phyloP scores from a whole-genome alignment of 257 asterid species.

The Echium plantagineum region DNA sequence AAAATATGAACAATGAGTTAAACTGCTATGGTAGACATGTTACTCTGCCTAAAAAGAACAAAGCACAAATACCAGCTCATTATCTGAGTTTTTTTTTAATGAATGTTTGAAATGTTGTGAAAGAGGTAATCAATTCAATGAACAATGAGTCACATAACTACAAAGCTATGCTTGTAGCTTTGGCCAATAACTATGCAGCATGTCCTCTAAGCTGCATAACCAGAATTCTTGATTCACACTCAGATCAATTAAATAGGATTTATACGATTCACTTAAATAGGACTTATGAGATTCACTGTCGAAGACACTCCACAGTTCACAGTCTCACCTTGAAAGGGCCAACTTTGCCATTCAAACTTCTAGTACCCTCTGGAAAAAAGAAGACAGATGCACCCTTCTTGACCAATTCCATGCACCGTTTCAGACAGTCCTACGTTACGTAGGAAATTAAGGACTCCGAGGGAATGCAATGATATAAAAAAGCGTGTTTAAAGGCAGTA shows the following conservation, averaged over 20 bases:
- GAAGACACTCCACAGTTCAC: not conserved
- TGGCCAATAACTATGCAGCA: not conserved
- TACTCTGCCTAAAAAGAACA: not conserved
- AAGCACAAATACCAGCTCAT: no score
- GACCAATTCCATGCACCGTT: conserved; percentile 64
- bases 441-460: conserved; percentile 5
- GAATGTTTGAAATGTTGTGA: not conserved
- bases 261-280: no score
- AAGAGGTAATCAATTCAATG: not conserved
- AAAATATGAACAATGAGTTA: not conserved
- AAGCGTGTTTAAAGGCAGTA: conserved; percentile 4
- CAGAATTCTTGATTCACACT: not conserved
- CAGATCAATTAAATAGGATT: not conserved
- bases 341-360: conserved; percentile 74
- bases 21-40: not conserved
- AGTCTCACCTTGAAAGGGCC: conserved; percentile 72
- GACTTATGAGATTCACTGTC: not conserved
- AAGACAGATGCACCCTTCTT: conserved; percentile 90
- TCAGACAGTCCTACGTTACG: conserved; percentile 67
- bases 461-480: conserved; percentile 4
- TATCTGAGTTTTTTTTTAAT: no score
- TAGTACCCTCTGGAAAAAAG: conserved; percentile 97
- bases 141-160: no score
- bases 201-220: not conserved
- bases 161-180: not conserved